Conservation (phyloP, 1,139 yeast genomes). For the Eremothecium gossypii region DNA sequence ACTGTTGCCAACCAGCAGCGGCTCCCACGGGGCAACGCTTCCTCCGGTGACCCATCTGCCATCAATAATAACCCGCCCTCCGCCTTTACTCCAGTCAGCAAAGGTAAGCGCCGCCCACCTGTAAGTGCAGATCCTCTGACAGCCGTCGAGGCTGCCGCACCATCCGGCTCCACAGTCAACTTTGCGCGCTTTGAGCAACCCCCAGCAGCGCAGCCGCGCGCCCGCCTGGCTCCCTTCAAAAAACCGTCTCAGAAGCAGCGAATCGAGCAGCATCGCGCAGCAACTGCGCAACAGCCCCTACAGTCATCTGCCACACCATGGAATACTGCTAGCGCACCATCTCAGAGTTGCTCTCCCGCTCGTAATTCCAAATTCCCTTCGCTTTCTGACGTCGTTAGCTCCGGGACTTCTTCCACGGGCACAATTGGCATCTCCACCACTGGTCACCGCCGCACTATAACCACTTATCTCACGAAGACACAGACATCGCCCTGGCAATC, state of each 20-base stretch:
- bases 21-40: no score
- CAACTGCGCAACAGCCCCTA: neutral
- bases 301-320: neutral
- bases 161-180: no score
- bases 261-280: slow-evolving; percentile 1
- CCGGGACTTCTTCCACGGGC: slow-evolving; percentile 4
- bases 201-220: no score
- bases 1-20: no score
- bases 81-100: no score
- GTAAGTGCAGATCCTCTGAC: no score
- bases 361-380: slow-evolving; percentile 4
- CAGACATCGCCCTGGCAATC: neutral
- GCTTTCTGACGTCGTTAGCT: slow-evolving; percentile 2
- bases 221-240: neutral
- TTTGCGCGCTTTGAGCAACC: no score
- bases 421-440: slow-evolving; percentile 8
- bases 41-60: no score
- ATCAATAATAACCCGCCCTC: no score
- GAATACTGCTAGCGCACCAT: neutral
- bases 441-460: slow-evolving; percentile 8
- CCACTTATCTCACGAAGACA: slow-evolving; percentile 7
- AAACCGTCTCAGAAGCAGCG: slow-evolving; percentile 3
- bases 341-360: neutral
- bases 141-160: no score
- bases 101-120: no score